phyloP scores from a whole-genome alignment of 805 yeast genomes.

The Wickerhamomyces alni region DNA sequence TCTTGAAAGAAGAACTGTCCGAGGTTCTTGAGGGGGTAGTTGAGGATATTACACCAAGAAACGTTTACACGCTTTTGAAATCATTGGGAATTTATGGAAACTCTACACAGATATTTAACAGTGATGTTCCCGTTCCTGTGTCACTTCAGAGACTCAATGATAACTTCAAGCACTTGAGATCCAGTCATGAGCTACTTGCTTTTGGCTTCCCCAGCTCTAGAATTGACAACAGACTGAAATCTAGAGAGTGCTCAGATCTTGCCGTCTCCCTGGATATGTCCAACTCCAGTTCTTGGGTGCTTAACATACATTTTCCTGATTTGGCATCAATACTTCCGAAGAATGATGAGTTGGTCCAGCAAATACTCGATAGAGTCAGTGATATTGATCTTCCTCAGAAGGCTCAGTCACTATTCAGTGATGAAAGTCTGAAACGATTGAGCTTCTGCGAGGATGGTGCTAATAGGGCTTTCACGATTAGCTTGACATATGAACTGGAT shows the following conservation, averaged over 20 bases:
- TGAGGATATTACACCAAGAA: not conserved
- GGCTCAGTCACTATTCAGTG: not conserved
- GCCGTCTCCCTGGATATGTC: slow-evolving; percentile 6
- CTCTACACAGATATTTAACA: not conserved
- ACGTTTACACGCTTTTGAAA: not conserved
- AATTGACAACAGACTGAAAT: not conserved
- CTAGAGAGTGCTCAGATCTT: slow-evolving; percentile 3
- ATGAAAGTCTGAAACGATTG: not conserved
- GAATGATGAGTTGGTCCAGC: not conserved
- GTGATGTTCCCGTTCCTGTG: not conserved
- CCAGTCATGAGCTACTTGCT: not conserved
- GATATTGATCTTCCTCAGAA: slow-evolving; percentile 2
- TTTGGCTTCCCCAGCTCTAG: slow-evolving; percentile 7
- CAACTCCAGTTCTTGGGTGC: slow-evolving; percentile 1
- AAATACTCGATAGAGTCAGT: not conserved
- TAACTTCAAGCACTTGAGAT: slow-evolving; percentile 4
- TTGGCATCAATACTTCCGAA: slow-evolving; percentile 3
- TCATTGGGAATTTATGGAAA: not conserved
- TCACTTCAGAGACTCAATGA: not conserved
- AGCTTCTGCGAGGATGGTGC: slow-evolving; percentile 1
- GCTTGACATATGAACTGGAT: slow-evolving; percentile 3
- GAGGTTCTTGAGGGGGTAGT: not conserved
- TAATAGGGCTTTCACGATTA: slow-evolving; percentile 6
- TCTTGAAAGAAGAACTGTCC: not conserved
- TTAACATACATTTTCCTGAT: slow-evolving; percentile 9